Percentiles rank a stretch among this genome's conserved stretches.
phyloP scores from a whole-genome alignment of 768 basidiomycete genomes.

The Dictyophora rubrovolvata region DNA sequence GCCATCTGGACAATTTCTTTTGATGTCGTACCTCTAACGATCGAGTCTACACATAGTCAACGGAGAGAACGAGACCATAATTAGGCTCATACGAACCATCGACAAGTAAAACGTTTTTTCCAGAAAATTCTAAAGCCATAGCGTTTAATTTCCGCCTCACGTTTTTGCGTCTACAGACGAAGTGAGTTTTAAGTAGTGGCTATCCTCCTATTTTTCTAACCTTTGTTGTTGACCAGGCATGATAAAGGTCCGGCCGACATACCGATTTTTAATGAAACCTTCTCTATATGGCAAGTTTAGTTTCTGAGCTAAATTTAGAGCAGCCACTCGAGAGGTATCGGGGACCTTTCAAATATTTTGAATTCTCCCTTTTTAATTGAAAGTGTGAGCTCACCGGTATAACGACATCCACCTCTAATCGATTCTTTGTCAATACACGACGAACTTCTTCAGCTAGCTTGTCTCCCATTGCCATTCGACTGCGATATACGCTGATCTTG shows the following conservation, averaged over 20 bases:
- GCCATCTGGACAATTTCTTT: slow-evolving; percentile 99
- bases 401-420: slow-evolving; percentile 83
- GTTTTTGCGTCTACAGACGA: slow-evolving; percentile 64
- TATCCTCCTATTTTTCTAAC: slow-evolving; percentile 25
- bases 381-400: slow-evolving; percentile 58
- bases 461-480: slow-evolving; percentile 99
- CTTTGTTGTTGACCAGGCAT: slow-evolving; percentile 99
- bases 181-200: neutral
- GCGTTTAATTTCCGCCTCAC: slow-evolving; percentile 94
- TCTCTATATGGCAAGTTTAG: slow-evolving; percentile 88
- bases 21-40: slow-evolving; percentile 96
- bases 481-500: slow-evolving; percentile 93
- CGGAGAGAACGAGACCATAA: neutral
- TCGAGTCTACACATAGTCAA: slow-evolving; percentile 59
- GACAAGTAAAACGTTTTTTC: slow-evolving; percentile 88
- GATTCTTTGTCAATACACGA: slow-evolving; percentile 54
- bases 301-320: slow-evolving; percentile 88
- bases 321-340: slow-evolving; percentile 94
- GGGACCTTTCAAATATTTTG: slow-evolving; percentile 52
- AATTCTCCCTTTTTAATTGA: neutral
- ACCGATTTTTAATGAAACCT: slow-evolving; percentile 97
- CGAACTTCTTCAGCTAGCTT: slow-evolving; percentile 81
- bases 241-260: slow-evolving; percentile 96
- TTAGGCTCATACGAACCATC: slow-evolving; percentile 52
- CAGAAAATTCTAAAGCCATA: slow-evolving; percentile 92